phyloP scores from a whole-genome alignment of 495 filamentous ascomycete species.

The Penicillium silybi region DNA sequence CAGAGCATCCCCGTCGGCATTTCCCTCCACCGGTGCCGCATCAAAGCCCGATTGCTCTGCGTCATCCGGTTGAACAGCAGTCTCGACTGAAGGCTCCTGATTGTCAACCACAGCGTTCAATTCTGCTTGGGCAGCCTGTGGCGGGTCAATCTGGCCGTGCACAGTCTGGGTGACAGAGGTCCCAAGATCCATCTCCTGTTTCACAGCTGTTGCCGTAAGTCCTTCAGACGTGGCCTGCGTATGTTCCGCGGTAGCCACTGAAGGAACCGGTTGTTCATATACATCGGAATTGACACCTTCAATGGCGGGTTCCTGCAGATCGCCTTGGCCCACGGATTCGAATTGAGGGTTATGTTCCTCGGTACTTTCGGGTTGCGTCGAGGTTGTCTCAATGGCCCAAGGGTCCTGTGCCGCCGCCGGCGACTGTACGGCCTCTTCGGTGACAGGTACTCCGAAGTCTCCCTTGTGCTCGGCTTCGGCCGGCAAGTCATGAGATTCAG shows the following conservation, averaged over 20 bases:
- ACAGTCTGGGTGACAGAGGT: not conserved
- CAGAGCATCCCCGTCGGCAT: constrained; percentile 21
- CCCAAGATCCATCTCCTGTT: not conserved
- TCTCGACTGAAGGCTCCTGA: not conserved
- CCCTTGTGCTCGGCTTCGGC: not conserved
- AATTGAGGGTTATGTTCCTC: not conserved
- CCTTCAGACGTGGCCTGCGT: not conserved
- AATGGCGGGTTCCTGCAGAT: not conserved
- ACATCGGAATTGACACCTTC: not conserved
- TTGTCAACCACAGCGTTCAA: not conserved
- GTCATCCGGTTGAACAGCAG: not conserved
- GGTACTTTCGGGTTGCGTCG: not conserved
- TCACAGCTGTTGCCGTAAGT: not conserved
- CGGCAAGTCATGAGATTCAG: not conserved
- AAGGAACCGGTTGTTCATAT: not conserved
- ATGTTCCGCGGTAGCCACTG: not conserved
- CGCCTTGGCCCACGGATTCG: not conserved
- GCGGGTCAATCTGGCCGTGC: not conserved
- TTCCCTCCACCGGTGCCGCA: constrained; percentile 1
- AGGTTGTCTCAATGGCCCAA: not conserved
- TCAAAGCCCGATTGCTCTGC: not conserved
- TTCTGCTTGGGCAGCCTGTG: not conserved
- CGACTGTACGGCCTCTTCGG: not conserved
- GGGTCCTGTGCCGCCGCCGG: not conserved
- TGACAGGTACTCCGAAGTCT: not conserved